phyloP scores from a whole-genome alignment of 2,329 filamentous ascomycete genomes.

The Pseudogymnoascus sp. region DNA sequence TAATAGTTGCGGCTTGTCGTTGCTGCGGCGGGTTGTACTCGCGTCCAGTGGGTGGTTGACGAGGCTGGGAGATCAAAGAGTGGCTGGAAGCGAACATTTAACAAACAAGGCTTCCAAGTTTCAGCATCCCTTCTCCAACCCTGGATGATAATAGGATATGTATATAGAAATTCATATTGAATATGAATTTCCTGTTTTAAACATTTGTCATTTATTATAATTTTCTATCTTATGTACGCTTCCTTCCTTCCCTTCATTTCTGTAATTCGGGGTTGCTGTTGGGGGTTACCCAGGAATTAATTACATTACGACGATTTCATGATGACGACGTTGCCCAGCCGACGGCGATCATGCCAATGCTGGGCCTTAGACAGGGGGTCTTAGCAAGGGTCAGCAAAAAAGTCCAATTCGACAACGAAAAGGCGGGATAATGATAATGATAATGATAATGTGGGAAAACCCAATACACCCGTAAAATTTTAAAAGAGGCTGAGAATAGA shows the following conservation, averaged over 20 bases:
- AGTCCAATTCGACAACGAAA: too few relatives aligned
- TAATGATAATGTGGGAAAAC: too few relatives aligned
- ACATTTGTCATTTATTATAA: neutral
- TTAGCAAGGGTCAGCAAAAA: too few relatives aligned
- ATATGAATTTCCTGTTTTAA: neutral
- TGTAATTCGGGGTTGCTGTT: too few relatives aligned
- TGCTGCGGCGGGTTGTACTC: neutral
- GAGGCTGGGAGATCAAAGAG: neutral
- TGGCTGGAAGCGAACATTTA: neutral
- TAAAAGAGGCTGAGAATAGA: too few relatives aligned
- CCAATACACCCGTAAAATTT: too few relatives aligned
- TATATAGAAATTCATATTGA: too few relatives aligned
- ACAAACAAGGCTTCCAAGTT: neutral
- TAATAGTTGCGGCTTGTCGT: neutral
- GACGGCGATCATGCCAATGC: neutral
- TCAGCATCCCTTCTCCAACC: neutral
- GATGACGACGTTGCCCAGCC: neutral
- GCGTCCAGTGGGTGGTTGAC: neutral
- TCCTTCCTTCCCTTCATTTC: too few relatives aligned
- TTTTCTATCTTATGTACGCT: too few relatives aligned
- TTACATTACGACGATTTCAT: neutral
- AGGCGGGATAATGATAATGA: too few relatives aligned
- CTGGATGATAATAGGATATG: neutral
- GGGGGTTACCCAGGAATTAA: neutral
- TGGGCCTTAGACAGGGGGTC: too few relatives aligned